phyloP scores from a whole-genome alignment of 805 yeast species.

The Blastobotrys americana region DNA sequence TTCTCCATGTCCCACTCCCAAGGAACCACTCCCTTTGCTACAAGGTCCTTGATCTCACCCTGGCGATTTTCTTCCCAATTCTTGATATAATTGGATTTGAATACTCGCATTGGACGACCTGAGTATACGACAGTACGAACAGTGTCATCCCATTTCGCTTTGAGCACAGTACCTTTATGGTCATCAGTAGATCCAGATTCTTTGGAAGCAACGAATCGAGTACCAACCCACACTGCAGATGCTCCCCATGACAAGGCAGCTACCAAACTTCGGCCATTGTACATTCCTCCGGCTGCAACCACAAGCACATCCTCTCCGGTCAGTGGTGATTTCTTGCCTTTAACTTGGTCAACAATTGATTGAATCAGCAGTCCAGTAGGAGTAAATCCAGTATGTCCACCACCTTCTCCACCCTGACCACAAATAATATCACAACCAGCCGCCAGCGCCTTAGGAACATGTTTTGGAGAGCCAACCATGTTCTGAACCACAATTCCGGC shows the following conservation, averaged over 20 bases:
- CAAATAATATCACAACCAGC: conserved; percentile 24
- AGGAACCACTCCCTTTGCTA: conserved; percentile 20
- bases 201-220: conserved; percentile 22
- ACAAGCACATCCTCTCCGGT: conserved; percentile 22
- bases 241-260: conserved; percentile 24
- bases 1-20: conserved; percentile 20
- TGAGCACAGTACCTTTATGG: conserved; percentile 20
- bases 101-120: conserved; percentile 23
- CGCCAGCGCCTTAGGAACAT: conserved; percentile 20
- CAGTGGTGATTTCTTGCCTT: conserved; percentile 19
- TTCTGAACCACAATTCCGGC: conserved; percentile 24
- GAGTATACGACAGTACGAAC: conserved; percentile 22
- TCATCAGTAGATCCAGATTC: conserved; percentile 24
- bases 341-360: conserved; percentile 21
- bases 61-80: conserved; percentile 23
- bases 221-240: conserved; percentile 25
- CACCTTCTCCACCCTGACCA: conserved; percentile 28
- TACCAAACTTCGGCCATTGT: conserved; percentile 20
- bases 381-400: conserved; percentile 24
- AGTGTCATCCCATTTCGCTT: conserved; percentile 20
- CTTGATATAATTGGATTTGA: conserved; percentile 18
- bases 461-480: conserved; percentile 24
- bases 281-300: conserved; percentile 26
- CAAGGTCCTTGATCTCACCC: conserved; percentile 19
- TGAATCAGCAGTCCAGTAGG: conserved; percentile 23